Evolutionary conservation across 148 eudicot species (phyloP), one percentile per base, ranked within the genome.

Genomic region (Salicornia ramosissima): DNA sequence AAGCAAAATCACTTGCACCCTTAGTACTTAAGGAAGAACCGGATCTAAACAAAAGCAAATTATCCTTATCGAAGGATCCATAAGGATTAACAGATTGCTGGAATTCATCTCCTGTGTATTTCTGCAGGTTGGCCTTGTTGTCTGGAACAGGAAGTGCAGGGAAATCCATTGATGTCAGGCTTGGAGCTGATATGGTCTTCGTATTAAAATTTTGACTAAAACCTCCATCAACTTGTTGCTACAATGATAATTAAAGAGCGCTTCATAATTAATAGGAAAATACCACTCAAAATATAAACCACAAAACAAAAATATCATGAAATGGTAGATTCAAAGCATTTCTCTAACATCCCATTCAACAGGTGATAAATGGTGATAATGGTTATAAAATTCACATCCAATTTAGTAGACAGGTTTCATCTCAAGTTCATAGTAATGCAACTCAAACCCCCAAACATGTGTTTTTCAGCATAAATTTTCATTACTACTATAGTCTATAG

Each of bases 191-290:
- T 73, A 82, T 57, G 64, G 83, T 79, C 84, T 90, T 88, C 69
- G 88, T 52, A 79, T 76, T 83, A 68, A 77, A 78, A 78, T 78
- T 83, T 69, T 80, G 97, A 70, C 75, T 81, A 75, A 83, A 79
- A 74, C 80, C 90, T 72, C 89, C 90, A 61, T 93, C 95, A 55
- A 86, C 98, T 84, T 93, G 98, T 76, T 86, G 92, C 98, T 93
- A 78, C 81, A 87, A 71, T 51, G 68, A 72, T 34, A 69, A 36
- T 47, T 64, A 54, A 69, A 69, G 65, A 42, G 19, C 29, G 46
- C 39, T 63, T 19, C 36, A 36, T 64, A 24, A 65, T 29, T 31
- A 45, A 70, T 34, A 34, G 60, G 42, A 46, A 43, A 24, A 46
- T 24, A 49, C 65, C 50, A 64, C 46, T 54, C 64, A 54, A 34